These are phyloP conservation scores for Hygrophoropsis aurantiaca DNA, from an alignment of 768 basidiomycete species.

Conservation along the genomic window DNA sequence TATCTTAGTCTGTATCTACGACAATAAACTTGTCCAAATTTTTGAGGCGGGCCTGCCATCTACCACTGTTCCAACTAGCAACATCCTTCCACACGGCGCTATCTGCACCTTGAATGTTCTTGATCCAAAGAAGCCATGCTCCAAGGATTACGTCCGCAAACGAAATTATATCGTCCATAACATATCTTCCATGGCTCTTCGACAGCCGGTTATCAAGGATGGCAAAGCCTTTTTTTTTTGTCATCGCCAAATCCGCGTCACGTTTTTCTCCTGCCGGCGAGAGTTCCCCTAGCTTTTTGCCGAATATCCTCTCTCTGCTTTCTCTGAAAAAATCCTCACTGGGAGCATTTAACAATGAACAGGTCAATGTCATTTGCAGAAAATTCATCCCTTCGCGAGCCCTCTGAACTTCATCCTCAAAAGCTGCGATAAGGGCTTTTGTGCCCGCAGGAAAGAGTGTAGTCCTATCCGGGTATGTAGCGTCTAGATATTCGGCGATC, in stretches of 20 bases:
- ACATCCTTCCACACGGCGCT: conserved; percentile 44
- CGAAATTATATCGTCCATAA: conserved; percentile 36
- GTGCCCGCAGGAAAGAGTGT: conserved; percentile 36
- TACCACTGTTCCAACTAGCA: conserved; percentile 36
- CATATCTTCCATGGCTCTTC: conserved; percentile 28
- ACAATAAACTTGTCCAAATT: conserved; percentile 20
- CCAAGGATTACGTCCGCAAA: conserved; percentile 45
- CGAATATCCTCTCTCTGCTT: neutral
- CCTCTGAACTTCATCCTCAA: conserved; percentile 8
- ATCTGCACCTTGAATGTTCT: conserved; percentile 33
- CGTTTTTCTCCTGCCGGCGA: neutral
- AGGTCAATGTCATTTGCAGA: neutral
- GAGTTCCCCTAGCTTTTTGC: neutral
- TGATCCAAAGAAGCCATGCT: conserved; percentile 29
- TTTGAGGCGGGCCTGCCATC: conserved; percentile 35
- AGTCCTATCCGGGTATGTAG: conserved; percentile 40
- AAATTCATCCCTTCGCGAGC: neutral
- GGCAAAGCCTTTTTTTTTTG: neutral
- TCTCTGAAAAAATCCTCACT: neutral
- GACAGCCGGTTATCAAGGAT: conserved; percentile 8
- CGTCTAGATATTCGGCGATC: conserved; percentile 50
- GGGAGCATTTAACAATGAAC: neutral
- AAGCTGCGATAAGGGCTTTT: conserved; percentile 35
- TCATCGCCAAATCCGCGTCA: neutral
- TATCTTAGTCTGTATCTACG: too few species aligned